Evolutionary conservation across 164 flowering plant genomes (phyloP), one percentile per base, ranked within the genome.

Genomic region (Stephania cephalantha): DNA sequence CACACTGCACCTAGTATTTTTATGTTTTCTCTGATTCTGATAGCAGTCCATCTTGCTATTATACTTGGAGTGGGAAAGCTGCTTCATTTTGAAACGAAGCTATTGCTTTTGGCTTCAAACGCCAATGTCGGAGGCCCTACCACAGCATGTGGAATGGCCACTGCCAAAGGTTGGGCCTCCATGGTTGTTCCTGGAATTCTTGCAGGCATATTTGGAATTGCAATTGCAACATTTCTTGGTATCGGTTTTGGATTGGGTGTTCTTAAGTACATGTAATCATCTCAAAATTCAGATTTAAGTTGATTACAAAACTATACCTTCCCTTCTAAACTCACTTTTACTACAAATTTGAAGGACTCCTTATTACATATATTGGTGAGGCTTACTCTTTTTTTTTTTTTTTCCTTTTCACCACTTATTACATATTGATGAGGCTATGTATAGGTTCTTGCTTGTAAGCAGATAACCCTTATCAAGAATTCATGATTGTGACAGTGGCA

Each of bases 61-160:
- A 80, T 89, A 70, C 92, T 95, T 69, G 94, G 90, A 70, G 73
- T 91, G 1, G 99, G 97, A 52, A 93, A 89, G 81, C 79, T 95
- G 17, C 76, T 90, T 18, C 73, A 84, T 13, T 48, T 95, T 46
- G 96, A 95, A 44, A 73, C 82, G 70, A 95, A 84, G 82, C 81
- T 85, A 44, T 70, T 95, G 77, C 89, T 93, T 74, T 10, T 95
- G 66, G 99, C 97, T 72, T 93, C 99, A 74, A 95, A 93, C 82
- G 98, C 98, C 58, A 95, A 95, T 70, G 84, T 95, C 29, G 99
- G 97, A 71, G 98, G 99, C 71, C 97, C 97, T 42, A 90, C 99
- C 46, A 93, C 97, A 53, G 99, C 97, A 1, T 90, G 93, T 78
- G 99, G 95, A 31, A 95, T 95, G 97, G 97, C 97, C 71, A 91